phyloP scores from a whole-genome alignment of 2,329 filamentous ascomycete genomes.

The Hymenoscyphus scutula region DNA sequence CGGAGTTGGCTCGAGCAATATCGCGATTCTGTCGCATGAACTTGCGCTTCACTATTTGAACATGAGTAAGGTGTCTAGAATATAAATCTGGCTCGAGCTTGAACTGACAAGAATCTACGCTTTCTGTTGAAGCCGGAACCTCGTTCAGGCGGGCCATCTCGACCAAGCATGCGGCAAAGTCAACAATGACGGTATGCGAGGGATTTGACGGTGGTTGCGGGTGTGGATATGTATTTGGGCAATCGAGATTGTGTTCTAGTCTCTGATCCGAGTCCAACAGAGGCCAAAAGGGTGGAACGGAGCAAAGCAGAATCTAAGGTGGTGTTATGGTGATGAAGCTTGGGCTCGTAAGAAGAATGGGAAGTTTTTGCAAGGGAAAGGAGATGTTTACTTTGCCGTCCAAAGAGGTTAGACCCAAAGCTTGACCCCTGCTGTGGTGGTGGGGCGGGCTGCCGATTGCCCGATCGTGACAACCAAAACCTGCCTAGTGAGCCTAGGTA shows the following conservation, averaged over 20 bases:
- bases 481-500: too few relatives aligned
- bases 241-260: not conserved
- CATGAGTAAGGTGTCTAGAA: slow-evolving; percentile 10
- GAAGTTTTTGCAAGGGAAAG: slow-evolving; percentile 2
- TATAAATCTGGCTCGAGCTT: slow-evolving; percentile 4
- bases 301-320: slow-evolving; percentile 10
- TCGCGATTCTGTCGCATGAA: slow-evolving; percentile 83
- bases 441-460: not conserved
- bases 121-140: slow-evolving; percentile 64
- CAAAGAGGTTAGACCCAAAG: slow-evolving; percentile 8
- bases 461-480: not conserved
- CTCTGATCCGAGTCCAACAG: not conserved
- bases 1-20: slow-evolving; percentile 75
- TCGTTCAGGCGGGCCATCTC: slow-evolving; percentile 80
- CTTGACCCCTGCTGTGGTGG: slow-evolving; percentile 1
- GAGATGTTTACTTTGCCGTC: slow-evolving; percentile 12
- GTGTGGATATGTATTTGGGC: not conserved
- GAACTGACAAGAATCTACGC: slow-evolving; percentile 65
- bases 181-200: slow-evolving; percentile 6
- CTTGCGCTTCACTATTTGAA: slow-evolving; percentile 65
- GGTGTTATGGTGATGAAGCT: not conserved
- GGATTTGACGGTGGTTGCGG: not conserved
- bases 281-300: slow-evolving; percentile 6
- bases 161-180: slow-evolving; percentile 31
- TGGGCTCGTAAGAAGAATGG: slow-evolving; percentile 1